These are phyloP conservation scores for Mortierella claussenii DNA, from an alignment of 192 early-diverging fungal genomes.

Conservation along the genomic window DNA sequence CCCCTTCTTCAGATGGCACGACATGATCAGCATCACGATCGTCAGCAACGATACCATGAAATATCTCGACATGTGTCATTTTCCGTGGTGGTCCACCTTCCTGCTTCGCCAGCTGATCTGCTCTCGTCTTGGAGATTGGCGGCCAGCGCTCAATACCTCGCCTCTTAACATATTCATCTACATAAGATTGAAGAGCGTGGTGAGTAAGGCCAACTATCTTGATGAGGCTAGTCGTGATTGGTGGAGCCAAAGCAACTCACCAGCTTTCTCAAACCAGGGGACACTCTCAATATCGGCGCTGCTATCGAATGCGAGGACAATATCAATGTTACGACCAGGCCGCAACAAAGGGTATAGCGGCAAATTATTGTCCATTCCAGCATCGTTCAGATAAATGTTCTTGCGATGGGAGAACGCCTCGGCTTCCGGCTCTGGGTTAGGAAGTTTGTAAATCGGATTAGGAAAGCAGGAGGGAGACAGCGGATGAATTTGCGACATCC, in stretches of 20 bases:
- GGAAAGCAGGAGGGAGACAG: constrained; percentile 75
- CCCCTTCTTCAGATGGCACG: constrained; percentile 33
- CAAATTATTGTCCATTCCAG: constrained; percentile 84
- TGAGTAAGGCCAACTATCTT: not conserved
- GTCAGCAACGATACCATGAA: constrained; percentile 47
- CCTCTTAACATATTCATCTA: constrained; percentile 69
- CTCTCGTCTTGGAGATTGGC: constrained; percentile 44
- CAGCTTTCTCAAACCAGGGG: constrained; percentile 69
- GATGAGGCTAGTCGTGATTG: too few relatives aligned
- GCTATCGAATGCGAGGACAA: constrained; percentile 78
- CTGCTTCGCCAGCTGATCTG: constrained; percentile 35
- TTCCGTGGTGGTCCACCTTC: constrained; percentile 57
- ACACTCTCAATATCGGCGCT: constrained; percentile 77
- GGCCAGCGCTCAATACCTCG: constrained; percentile 71
- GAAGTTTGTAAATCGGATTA: constrained; percentile 72
- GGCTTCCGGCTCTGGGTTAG: constrained; percentile 44
- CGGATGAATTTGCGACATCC: constrained; percentile 64
- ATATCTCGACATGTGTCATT: constrained; percentile 58
- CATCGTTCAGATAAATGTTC: constrained; percentile 74
- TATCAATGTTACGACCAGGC: constrained; percentile 73
- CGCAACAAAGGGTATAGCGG: constrained; percentile 79
- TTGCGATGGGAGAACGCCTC: constrained; percentile 33
- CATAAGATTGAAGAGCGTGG: not conserved
- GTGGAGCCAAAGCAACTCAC: constrained; percentile 4
- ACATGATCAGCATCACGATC: constrained; percentile 53